Evolutionary conservation across 192 early-diverging fungal species (phyloP).

Genomic region (Allomyces macrogynus): DNA sequence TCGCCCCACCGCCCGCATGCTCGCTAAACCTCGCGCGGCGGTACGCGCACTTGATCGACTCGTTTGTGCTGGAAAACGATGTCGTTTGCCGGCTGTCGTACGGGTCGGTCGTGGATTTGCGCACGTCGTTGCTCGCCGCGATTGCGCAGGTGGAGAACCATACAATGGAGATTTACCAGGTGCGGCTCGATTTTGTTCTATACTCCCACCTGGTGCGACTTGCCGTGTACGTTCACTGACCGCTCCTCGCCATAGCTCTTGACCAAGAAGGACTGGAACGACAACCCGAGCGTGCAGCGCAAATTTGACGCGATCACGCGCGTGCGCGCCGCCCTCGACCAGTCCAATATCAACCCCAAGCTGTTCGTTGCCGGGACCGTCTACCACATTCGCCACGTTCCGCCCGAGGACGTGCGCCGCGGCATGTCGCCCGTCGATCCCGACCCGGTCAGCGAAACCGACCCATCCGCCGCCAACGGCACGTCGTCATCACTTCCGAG

Average conservation of each 20-base stretch:
- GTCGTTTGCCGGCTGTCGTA: slow-evolving; percentile 41
- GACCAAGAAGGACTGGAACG: too few relatives aligned
- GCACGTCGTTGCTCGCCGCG: not conserved
- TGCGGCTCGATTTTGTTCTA: too few relatives aligned
- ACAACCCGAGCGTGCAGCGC: not conserved
- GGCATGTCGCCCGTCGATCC: too few relatives aligned
- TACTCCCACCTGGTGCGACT: too few relatives aligned
- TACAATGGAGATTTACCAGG: not conserved
- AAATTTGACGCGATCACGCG: not conserved
- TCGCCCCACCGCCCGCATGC: slow-evolving; percentile 34
- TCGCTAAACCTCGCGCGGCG: slow-evolving; percentile 27
- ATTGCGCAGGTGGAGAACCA: not conserved
- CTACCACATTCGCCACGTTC: not conserved
- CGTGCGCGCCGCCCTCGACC: not conserved
- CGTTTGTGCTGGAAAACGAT: slow-evolving; percentile 40
- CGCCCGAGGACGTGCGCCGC: too few relatives aligned
- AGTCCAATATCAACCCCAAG: not conserved
- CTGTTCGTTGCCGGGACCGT: not conserved
- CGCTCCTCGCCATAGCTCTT: too few relatives aligned
- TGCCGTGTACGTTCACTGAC: too few relatives aligned
- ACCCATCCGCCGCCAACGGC: too few relatives aligned
- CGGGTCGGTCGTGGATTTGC: slow-evolving; percentile 33
- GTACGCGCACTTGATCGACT: slow-evolving; percentile 32
- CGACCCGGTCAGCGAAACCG: too few relatives aligned
- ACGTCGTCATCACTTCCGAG: too few relatives aligned